Evolutionary conservation across 139 green algal species (phyloP), one percentile per base, ranked within the genome.

Genomic region (Pycnococcus provasolii): DNA sequence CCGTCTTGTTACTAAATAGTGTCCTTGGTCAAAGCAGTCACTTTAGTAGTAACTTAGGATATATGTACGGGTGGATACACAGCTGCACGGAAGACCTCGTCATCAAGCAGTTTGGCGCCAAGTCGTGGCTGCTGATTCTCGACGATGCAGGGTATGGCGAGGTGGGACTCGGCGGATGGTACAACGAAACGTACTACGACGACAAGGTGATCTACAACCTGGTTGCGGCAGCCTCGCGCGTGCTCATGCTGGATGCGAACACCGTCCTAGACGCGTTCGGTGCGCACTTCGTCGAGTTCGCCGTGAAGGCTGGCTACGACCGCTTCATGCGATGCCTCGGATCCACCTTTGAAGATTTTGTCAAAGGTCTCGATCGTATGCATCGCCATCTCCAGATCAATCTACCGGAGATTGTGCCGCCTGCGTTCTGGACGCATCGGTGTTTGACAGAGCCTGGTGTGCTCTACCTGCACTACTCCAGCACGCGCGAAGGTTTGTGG

Each of bases 31-130:
- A 26, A 26, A 26, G 26, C 26, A 26, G 26, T 26, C 0, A 26
- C 26, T 26, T 26, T 26, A 26, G 26, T 26, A 26, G 26, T 26
- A 26, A 26, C 26, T 26, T 26, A 26, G 26, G 26, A 26, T 26
- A 26, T 26, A 55, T 55, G 48, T 55, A 55, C 48, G 48, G 48
- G 48, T 55, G 48, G 48, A 55, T 55, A 37, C 48, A 55, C 48
- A 9, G 11, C 9, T 55, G 48, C 48, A 11, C 48, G 48, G 48
- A 55, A 11, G 48, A 55, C 48, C 48, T 55, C 9, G 48, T 55
- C 9, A 37, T 9, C 48, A 11, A 11, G 9, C 48, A 11, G 9
- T 55, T 55, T 11, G 48, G 48, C 48, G 9, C 9, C 48, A 11
- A 55, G 9, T 9, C 48, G 48, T 55, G 48, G 48, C 9, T 11